Conservation (phyloP, 2,329 filamentous ascomycete genomes). For the Endothia cerciana region DNA sequence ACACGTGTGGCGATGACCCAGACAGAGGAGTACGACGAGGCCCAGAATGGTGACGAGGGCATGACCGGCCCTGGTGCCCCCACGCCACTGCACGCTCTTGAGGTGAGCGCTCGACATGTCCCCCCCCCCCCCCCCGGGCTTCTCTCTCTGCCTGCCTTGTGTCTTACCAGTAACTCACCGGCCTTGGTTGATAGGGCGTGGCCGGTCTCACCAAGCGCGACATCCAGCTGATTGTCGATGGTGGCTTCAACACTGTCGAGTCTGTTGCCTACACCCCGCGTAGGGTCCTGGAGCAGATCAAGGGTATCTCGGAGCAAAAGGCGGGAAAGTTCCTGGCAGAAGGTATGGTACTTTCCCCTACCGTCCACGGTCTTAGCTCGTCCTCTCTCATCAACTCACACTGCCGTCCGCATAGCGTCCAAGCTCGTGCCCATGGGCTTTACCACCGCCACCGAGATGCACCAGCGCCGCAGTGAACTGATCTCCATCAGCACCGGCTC, state of each 20-base stretch:
- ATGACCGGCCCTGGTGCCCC: constrained; percentile 88
- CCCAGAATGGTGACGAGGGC: constrained; percentile 69
- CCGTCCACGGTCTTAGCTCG: background rate
- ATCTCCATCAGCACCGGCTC: constrained; percentile 98
- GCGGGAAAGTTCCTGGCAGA: constrained; percentile 88
- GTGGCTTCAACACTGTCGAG: constrained; percentile 94
- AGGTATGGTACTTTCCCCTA: constrained; percentile 55
- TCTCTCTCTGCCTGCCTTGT: background rate
- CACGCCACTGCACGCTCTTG: constrained; percentile 81
- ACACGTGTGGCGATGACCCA: constrained; percentile 45
- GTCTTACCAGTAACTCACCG: background rate
- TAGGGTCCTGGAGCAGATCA: constrained; percentile 88
- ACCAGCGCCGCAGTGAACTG: constrained; percentile 91
- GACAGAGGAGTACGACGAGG: constrained; percentile 69
- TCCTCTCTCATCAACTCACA: constrained; percentile 16
- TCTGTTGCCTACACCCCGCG: constrained; percentile 90
- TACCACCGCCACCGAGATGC: constrained; percentile 98
- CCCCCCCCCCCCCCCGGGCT: too few relatives aligned
- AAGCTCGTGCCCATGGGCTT: constrained; percentile 99
- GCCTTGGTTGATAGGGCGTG: constrained; percentile 66
- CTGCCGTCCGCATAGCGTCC: constrained; percentile 61
- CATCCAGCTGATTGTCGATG: constrained; percentile 89
- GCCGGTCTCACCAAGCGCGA: constrained; percentile 92
- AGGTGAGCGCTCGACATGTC: constrained; percentile 60
- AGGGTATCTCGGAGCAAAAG: constrained; percentile 97